A percentile compares a stretch with the other conserved stretches of the same genome.
Conservation (phyloP, 331 rosid species). For the Dryas integrifolia region DNA sequence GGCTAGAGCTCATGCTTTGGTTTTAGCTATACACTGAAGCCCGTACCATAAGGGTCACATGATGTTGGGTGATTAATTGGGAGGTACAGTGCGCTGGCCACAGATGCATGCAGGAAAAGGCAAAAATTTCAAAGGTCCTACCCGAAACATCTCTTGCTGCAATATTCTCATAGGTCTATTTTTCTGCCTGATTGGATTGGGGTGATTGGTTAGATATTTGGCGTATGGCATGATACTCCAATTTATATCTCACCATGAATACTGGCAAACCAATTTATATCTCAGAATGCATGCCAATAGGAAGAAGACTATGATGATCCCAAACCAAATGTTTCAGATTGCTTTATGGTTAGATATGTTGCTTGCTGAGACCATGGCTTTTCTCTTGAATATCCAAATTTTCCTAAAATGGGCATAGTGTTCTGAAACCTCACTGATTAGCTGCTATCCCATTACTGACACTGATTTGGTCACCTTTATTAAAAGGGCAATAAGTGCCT, state of each 20-base stretch:
- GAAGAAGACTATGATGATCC: background rate
- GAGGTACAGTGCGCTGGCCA: background rate
- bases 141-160: background rate
- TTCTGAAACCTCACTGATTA: slow-evolving; percentile 6
- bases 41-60: too few species aligned
- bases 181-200: background rate
- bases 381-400: slow-evolving; percentile 1
- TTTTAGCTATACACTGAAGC: background rate
- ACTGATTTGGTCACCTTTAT: slow-evolving; percentile 10
- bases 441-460: background rate
- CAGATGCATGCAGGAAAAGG: background rate
- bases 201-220: background rate
- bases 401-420: background rate
- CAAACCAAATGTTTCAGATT: background rate
- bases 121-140: background rate
- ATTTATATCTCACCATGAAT: background rate
- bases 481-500: background rate
- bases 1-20: background rate
- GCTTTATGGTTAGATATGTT: background rate
- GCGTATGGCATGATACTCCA: background rate
- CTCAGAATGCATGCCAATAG: background rate
- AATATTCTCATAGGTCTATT: background rate
- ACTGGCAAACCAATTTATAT: background rate
- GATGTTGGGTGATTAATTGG: background rate
- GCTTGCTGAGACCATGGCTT: slow-evolving; percentile 3